Evolutionary conservation across 768 basidiomycete species (phyloP), one percentile per base, ranked within the genome.

Genomic region (Rubroboletus satanas): DNA sequence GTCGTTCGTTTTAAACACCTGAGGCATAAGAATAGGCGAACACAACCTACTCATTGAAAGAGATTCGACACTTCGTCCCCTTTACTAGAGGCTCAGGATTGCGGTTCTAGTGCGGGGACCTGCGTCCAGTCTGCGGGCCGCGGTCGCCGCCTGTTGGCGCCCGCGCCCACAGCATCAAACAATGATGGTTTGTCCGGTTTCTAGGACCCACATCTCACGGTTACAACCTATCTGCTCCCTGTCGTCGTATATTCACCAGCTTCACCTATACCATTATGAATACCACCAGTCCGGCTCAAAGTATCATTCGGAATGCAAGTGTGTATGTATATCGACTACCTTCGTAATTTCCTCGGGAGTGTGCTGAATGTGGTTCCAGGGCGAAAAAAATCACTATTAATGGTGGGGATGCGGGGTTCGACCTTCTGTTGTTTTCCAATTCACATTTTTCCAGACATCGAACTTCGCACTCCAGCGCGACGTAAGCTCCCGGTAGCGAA

Each of bases 91-190:
- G 37, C 15, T 38, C 23, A 26, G 14, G 10, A 32, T 28, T n/a
- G 41, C 32, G 58, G 52, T 39, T 51, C 31, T 35, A 64, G 53
- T 51, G 33, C 38, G 62, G 57, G 28, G 15, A 37, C 18, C 4
- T 42, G 23, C 10, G 26, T 26, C 26, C 26, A n/a, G 18, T 17
- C 2, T 18, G 9, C 41, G 18, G 32, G 23, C 41, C 42, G 31
- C 38, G 15, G 48, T 45, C 29, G 38, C 33, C n/a, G 15, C 23
- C 33, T 1, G 1, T 59, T 21, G 15, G 58, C 54, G 62, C 59
- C 54, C 15, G 58, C 62, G 12, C 61, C 58, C 61, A 62, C 62
- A 61, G 7, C 2, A 18, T 18, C 54, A 63, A 63, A 63, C 29
- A 64, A 51, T 6, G 15, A 5, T 32, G 41, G 7, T 18, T 47